Percentiles rank a stretch among this genome's conserved stretches.
Evolutionary conservation across 495 filamentous ascomycete species (phyloP).

Genomic region (Talaromyces stipitatus): DNA sequence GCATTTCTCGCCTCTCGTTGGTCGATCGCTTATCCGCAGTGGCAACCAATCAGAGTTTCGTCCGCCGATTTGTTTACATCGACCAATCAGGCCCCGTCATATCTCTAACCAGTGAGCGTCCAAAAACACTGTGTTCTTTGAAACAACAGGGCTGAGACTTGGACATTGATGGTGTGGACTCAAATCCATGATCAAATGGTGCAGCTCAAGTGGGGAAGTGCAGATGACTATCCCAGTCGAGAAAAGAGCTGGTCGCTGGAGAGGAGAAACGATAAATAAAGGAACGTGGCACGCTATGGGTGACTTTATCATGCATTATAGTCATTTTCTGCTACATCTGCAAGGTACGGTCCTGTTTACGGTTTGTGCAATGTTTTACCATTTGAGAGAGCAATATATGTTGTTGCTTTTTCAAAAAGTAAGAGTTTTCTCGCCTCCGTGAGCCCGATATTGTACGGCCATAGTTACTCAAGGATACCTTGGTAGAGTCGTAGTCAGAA

Average conservation of each 20-base stretch:
- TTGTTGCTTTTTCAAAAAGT: background rate
- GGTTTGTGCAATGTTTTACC: background rate
- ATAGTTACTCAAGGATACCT: background rate
- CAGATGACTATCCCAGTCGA: conserved; percentile 3
- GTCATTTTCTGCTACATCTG: background rate
- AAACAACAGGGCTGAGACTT: background rate
- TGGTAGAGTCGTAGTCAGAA: background rate
- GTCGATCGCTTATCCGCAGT: background rate
- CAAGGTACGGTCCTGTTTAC: background rate
- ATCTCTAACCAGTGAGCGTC: background rate
- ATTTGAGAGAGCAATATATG: background rate
- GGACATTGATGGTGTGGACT: background rate
- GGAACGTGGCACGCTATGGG: conserved; percentile 2
- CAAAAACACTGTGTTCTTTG: background rate
- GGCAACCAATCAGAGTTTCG: background rate
- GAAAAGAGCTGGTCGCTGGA: background rate
- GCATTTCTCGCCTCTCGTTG: background rate
- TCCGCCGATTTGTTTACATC: background rate
- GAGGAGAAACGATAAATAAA: background rate
- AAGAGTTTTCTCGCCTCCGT: background rate
- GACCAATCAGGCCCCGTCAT: background rate
- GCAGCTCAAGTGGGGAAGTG: background rate
- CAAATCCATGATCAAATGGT: background rate
- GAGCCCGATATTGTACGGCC: background rate
- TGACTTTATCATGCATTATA: background rate